Base-by-base conservation (phyloP, 257 asterid genomes). In the Apocynum venetum region DNA sequence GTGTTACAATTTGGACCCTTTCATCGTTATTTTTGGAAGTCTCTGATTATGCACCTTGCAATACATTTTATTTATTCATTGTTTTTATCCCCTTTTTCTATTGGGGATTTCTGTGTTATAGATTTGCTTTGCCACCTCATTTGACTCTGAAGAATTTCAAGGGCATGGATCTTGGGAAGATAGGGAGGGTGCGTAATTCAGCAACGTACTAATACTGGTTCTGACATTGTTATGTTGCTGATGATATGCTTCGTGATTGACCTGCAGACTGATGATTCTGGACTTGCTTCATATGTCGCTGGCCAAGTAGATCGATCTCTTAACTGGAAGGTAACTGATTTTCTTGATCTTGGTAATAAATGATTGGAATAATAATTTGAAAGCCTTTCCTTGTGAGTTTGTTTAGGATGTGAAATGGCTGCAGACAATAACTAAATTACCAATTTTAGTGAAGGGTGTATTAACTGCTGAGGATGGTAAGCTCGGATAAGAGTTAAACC, bases 361-460 rank as follows among this genome's bases (percentile, higher is more conserved):
- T 2, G 14, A n/a, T 19, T 8, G 49, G 35, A 74, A 70, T 53
- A 15, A 66, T 69, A 47, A 71, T 57, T 66, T 12, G 60, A 78
- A 41, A 25, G 6, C 4, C 15, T 72, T 48, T 70, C 35, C 11
- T 64, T 61, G 68, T 41, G 72, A 55, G 40, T 72, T 44, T 46
- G 49, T 6, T 75, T 82, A 93, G 98, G 97, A 93, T 84, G 81
- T 93, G 82, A 88, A 91, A 85, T 93, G 98, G 98, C 96, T 93
- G 49, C 92, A 86, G 81, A 78, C 94, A 31, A 86, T 93, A 83
- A 93, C 98, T 59, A 64, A 81, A 57, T 80, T 93, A 74, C 98
- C 96, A 8, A 90, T 93, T 83, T 87, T 93, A 44, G 82, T 93
- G 76, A 93, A 93, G 88, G 98, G 98, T 56, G 90, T 93, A 51